A percentile compares a stretch with the other conserved stretches of the same genome.
These are phyloP conservation scores for Penicillium verhagenii DNA, from an alignment of 495 filamentous ascomycete species.

Conservation along the genomic window DNA sequence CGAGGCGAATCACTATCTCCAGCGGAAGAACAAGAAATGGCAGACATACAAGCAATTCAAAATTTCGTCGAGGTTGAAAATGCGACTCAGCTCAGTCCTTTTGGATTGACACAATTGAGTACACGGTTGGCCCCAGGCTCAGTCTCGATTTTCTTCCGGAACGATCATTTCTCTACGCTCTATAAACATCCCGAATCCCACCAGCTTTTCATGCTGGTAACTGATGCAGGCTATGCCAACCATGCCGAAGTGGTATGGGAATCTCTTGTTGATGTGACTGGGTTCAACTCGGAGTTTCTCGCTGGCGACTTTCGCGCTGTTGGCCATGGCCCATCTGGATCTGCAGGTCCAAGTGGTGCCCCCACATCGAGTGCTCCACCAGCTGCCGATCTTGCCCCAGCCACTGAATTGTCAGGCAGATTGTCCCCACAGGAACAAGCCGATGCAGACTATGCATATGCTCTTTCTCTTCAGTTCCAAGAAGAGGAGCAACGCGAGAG, in stretches of 20 bases:
- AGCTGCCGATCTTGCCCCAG: not conserved
- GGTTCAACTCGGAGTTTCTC: constrained; percentile 78
- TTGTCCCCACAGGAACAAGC: constrained; percentile 43
- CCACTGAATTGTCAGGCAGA: constrained; percentile 7
- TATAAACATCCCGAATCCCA: constrained; percentile 75
- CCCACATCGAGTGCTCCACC: constrained; percentile 29
- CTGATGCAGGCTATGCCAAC: constrained; percentile 82
- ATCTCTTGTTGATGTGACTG: constrained; percentile 81
- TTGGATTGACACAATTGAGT: constrained; percentile 71
- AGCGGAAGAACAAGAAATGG: constrained; percentile 71
- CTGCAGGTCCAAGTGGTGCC: constrained; percentile 26
- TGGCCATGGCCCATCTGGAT: constrained; percentile 48
- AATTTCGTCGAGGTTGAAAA: constrained; percentile 68
- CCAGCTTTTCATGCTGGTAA: constrained; percentile 77
- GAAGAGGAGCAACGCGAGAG: constrained; percentile 38
- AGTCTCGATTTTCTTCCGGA: constrained; percentile 88
- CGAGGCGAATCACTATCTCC: constrained; percentile 44
- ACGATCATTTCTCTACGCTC: constrained; percentile 93
- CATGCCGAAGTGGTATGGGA: constrained; percentile 98
- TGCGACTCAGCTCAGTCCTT: constrained; percentile 81
- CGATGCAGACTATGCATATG: constrained; percentile 52
- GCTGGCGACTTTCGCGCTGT: constrained; percentile 89
- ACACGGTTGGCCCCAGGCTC: constrained; percentile 66
- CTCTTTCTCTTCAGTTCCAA: constrained; percentile 46
- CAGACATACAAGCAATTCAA: constrained; percentile 80